These are phyloP conservation scores for Coleophoma crateriformis DNA, from an alignment of 2,329 filamentous ascomycete species.

Conservation along the genomic window DNA sequence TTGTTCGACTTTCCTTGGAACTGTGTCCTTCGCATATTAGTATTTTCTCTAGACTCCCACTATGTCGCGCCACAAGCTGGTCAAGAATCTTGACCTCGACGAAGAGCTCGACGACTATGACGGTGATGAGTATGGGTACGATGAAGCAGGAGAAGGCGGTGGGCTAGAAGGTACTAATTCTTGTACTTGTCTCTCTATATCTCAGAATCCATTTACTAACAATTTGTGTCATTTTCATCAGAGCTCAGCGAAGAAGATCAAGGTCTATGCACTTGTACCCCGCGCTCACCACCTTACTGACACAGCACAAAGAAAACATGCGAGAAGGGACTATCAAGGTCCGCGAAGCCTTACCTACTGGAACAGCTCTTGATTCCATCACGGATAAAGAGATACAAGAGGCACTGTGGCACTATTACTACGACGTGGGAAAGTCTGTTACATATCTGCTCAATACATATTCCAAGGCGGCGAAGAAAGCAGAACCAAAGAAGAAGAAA, in stretches of 20 bases:
- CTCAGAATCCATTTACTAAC: neutral
- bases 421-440: constrained; percentile 81
- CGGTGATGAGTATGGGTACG: constrained; percentile 36
- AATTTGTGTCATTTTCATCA: constrained; percentile 2
- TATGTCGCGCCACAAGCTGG: constrained; percentile 33
- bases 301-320: constrained; percentile 43
- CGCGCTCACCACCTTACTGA: constrained; percentile 1
- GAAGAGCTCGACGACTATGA: constrained; percentile 48
- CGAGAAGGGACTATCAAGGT: constrained; percentile 62
- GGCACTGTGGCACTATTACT: constrained; percentile 92
- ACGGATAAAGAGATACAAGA: constrained; percentile 76
- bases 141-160: constrained; percentile 33
- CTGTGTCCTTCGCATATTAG: no score
- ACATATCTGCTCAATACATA: constrained; percentile 65
- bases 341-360: constrained; percentile 53
- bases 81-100: constrained; percentile 32
- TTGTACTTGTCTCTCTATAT: constrained; percentile 5
- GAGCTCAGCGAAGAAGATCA: constrained; percentile 28
- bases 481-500: constrained; percentile 24
- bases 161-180: constrained; percentile 13
- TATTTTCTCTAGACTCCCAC: constrained; percentile 1
- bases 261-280: constrained; percentile 14
- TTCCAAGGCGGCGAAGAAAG: constrained; percentile 25
- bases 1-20: no score
- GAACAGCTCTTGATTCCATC: constrained; percentile 38